Evolutionary conservation across 306 rosid species (phyloP).

Genomic region (Datisca glomerata): DNA sequence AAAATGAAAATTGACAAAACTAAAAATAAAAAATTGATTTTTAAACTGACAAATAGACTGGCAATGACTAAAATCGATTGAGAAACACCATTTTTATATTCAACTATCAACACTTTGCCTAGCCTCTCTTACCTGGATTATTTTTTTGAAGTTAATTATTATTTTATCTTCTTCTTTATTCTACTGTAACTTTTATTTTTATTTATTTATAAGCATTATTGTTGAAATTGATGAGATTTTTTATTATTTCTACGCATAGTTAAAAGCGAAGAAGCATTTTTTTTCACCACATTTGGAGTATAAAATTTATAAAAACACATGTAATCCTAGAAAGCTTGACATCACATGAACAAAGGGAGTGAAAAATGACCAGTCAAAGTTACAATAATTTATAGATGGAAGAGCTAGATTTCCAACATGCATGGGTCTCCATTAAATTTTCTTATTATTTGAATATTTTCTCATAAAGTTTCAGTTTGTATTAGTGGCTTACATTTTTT

Average conservation of each 20-base stretch:
- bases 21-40: conserved; percentile 18
- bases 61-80: no score
- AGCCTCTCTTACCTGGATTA: conserved; percentile 30
- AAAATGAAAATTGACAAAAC: no score
- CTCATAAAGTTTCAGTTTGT: no score
- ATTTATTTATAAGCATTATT: conserved; percentile 9
- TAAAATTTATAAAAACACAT: conserved; percentile 22
- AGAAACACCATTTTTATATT: conserved; percentile 34
- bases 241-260: conserved; percentile 28
- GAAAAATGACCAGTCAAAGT: conserved; percentile 38
- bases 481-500: no score
- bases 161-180: conserved; percentile 8
- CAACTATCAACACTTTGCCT: conserved; percentile 15
- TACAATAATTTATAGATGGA: background rate
- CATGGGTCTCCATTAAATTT: conserved; percentile 11
- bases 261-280: conserved; percentile 20
- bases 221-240: conserved; percentile 45
- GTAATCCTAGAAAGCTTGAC: conserved; percentile 16
- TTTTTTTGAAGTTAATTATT: conserved; percentile 2
- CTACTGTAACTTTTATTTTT: conserved; percentile 9
- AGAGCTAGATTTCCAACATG: conserved; percentile 25
- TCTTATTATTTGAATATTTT: no score
- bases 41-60: conserved; percentile 53
- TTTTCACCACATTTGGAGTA: conserved; percentile 47
- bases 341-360: conserved; percentile 30